Evolutionary conservation across 305 asterid species (phyloP).

Genomic region (Fraxinus sp.): DNA sequence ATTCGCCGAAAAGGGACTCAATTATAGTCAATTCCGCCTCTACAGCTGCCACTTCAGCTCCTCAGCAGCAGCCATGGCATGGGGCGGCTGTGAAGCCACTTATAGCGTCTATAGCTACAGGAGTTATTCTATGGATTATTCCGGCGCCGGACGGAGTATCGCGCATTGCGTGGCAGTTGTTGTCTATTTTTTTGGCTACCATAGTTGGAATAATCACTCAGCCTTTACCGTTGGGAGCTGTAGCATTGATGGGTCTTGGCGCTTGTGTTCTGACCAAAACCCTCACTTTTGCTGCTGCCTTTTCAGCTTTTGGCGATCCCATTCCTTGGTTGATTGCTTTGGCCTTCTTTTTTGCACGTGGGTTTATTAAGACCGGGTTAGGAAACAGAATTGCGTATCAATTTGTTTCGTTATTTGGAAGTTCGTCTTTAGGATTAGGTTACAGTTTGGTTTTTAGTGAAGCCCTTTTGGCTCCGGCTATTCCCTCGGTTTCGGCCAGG

Average conservation of each 20-base stretch:
- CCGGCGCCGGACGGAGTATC: slow-evolving; percentile 84
- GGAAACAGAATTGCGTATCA: slow-evolving; percentile 93
- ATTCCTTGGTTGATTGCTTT: slow-evolving; percentile 94
- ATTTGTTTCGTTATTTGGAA: slow-evolving; percentile 79
- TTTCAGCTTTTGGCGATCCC: slow-evolving; percentile 95
- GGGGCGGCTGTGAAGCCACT: slow-evolving; percentile 87
- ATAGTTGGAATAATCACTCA: slow-evolving; percentile 89
- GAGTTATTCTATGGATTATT: slow-evolving; percentile 68
- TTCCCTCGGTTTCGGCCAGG: slow-evolving; percentile 90
- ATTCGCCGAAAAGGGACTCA: slow-evolving; percentile 12
- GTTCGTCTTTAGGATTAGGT: slow-evolving; percentile 81
- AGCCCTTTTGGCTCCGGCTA: slow-evolving; percentile 92
- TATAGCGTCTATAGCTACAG: slow-evolving; percentile 71
- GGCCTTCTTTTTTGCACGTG: slow-evolving; percentile 94
- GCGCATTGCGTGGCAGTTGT: slow-evolving; percentile 72
- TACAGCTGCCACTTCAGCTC: slow-evolving; percentile 26
- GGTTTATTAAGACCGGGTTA: slow-evolving; percentile 87
- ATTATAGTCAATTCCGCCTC: slow-evolving; percentile 35
- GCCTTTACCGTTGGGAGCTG: slow-evolving; percentile 91
- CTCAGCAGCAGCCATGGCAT: slow-evolving; percentile 57
- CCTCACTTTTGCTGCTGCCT: slow-evolving; percentile 80
- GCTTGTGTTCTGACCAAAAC: slow-evolving; percentile 84
- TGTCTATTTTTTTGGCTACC: slow-evolving; percentile 84
- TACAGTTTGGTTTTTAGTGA: slow-evolving; percentile 93
- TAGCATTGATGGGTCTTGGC: slow-evolving; percentile 83